Evolutionary conservation across 768 basidiomycete genomes (phyloP), one percentile per base, ranked within the genome.

Genomic region (Astraeus odoratus): DNA sequence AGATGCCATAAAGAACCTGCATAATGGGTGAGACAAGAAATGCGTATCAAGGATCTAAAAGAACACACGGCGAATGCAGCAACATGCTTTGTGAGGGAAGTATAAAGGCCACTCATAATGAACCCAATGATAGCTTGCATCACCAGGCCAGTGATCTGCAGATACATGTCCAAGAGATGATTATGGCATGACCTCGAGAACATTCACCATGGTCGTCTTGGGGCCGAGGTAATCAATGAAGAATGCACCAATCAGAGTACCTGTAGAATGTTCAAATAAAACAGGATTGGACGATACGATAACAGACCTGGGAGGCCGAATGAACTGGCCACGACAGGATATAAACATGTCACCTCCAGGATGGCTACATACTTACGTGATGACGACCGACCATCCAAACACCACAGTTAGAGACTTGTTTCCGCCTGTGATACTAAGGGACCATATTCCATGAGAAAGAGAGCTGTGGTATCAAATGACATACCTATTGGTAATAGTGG

Each of bases 71-170:
- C 83, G 49, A 89, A 92, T 6, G 72, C 87, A n/a, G 65, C 86
- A 42, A 90, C 72, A 49, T 87, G 71, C 3, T 68, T 56, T 9
- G 75, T 74, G 43, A 92, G 69, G 65, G 71, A 67, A 22, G 49
- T 56, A 65, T 94, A 96, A n/a, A 80, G 67, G 1, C 89, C 94
- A 50, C 86, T 86, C 83, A 97, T 88, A 61, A 90, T 77, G 67
- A 96, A 96, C 5, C 94, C 88, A 39, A 87, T 69, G 50, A 86
- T 40, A 2, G 84, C 81, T 61, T 90, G 87, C 20, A 64, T 53
- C 20, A 87, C 30, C 8, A 89, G 72, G 36, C 87, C 86, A 23
- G 58, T 53, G 51, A 89, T 87, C 83, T 85, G 15, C 26, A 18
- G 7, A 36, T 16, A 8, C 27, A 54, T 6, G 34, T 25, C 13